A percentile compares a stretch with the other conserved stretches of the same genome.
These are phyloP conservation scores for Paraurostyla sp. DNA, from an alignment of 73 alveolate species.

Conservation along the genomic window DNA sequence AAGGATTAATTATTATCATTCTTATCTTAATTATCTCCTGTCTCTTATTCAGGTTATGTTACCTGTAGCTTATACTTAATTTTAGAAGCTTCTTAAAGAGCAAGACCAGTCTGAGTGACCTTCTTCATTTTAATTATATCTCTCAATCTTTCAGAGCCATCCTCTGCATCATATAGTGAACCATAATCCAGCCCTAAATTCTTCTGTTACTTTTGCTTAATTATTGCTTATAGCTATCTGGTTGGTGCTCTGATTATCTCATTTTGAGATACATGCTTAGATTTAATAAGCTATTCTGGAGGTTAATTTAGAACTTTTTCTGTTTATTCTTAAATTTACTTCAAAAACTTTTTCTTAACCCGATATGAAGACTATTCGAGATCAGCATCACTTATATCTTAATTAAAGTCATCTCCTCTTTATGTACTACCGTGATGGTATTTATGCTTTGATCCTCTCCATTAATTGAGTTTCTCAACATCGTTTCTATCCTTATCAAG, in stretches of 20 bases:
- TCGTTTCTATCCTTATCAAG: too few species aligned
- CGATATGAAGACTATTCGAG: too few species aligned
- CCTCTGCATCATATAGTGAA: not conserved
- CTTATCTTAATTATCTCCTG: not conserved
- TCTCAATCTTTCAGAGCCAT: slow-evolving; percentile 2
- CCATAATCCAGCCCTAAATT: not conserved
- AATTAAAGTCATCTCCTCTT: too few species aligned
- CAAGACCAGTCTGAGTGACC: not conserved
- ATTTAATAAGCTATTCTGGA: not conserved
- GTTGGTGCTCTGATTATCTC: not conserved
- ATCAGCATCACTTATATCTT: too few species aligned
- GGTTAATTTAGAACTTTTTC: not conserved
- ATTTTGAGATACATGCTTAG: not conserved
- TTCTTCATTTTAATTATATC: slow-evolving; percentile 3
- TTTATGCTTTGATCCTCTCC: too few species aligned
- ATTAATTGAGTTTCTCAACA: too few species aligned
- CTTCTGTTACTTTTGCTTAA: not conserved
- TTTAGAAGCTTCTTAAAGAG: not conserved
- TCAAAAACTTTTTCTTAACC: not conserved
- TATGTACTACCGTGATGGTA: too few species aligned
- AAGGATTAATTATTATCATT: too few species aligned
- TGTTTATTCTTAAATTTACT: not conserved
- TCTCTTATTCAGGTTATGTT: not conserved
- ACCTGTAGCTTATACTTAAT: not conserved
- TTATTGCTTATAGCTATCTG: not conserved